phyloP scores from a whole-genome alignment of 2,329 filamentous ascomycete species.

The Arachnopeziza araneosa region DNA sequence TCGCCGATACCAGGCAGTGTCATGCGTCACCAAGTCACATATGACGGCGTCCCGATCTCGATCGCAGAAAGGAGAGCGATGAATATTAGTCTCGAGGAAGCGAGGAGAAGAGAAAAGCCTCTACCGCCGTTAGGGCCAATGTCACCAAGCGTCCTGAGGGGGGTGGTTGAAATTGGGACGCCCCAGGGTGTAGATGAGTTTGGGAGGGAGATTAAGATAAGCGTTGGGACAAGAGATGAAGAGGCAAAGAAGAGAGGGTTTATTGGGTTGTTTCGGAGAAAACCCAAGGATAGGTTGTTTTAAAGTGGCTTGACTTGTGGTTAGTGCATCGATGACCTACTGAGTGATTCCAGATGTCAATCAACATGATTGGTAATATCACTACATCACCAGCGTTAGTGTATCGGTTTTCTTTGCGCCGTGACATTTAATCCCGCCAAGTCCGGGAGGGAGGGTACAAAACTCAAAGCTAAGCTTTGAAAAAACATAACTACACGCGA shows the following conservation, averaged over 20 bases:
- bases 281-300: background rate
- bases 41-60: conserved; percentile 5
- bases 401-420: background rate
- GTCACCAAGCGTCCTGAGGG: conserved; percentile 11
- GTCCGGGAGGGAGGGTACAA: too few species aligned
- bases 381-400: too few species aligned
- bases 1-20: conserved; percentile 7
- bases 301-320: background rate
- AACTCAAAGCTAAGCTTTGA: background rate
- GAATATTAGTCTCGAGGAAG: conserved; percentile 11
- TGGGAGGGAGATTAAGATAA: background rate
- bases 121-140: conserved; percentile 13
- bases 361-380: too few species aligned
- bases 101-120: conserved; percentile 11
- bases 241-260: background rate
- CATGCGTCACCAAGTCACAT: conserved; percentile 5
- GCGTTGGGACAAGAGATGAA: background rate
- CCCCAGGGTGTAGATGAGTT: conserved; percentile 5
- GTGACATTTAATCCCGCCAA: too few species aligned
- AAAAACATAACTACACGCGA: background rate
- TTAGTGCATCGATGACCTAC: background rate
- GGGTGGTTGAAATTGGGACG: conserved; percentile 14
- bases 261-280: background rate
- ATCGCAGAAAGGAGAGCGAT: background rate
- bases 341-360: background rate